phyloP scores from a whole-genome alignment of 148 eudicot genomes.

The Suaeda aralocaspica region DNA sequence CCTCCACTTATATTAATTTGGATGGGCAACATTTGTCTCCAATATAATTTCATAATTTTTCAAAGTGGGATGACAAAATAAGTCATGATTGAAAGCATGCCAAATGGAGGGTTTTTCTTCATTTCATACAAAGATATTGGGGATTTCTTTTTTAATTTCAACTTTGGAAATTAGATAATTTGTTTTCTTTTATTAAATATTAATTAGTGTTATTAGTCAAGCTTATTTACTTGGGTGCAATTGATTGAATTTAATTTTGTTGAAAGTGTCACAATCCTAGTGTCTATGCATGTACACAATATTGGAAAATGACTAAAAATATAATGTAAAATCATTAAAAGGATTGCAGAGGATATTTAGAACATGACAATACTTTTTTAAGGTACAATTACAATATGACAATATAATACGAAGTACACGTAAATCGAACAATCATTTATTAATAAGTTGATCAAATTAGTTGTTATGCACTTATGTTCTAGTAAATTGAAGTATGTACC shows the following conservation, averaged over 20 bases:
- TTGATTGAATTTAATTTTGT: neutral
- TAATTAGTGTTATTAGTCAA: neutral
- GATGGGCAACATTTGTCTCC: constrained; percentile 16
- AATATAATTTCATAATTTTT: constrained; percentile 5
- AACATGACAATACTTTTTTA: too few species aligned
- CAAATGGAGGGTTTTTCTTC: constrained; percentile 2
- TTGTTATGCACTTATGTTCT: too few species aligned
- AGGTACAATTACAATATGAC: too few species aligned
- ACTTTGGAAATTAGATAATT: neutral
- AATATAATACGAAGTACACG: too few species aligned
- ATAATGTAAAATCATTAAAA: too few species aligned
- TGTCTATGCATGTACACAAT: neutral
- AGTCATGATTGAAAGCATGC: constrained; percentile 29
- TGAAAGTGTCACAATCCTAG: neutral
- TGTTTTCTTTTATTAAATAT: neutral
- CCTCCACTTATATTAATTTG: neutral
- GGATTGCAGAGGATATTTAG: too few species aligned
- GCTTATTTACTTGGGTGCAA: neutral
- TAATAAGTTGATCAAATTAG: too few species aligned
- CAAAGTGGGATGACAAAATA: constrained; percentile 11
- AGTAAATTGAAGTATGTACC: too few species aligned
- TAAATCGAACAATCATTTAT: too few species aligned
- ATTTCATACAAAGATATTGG: neutral
- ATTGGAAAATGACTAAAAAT: neutral
- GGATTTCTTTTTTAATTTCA: neutral